Percentiles rank a stretch among this genome's conserved stretches.
phyloP scores from a whole-genome alignment of 1,139 yeast species.

The Spathaspora sp. region DNA sequence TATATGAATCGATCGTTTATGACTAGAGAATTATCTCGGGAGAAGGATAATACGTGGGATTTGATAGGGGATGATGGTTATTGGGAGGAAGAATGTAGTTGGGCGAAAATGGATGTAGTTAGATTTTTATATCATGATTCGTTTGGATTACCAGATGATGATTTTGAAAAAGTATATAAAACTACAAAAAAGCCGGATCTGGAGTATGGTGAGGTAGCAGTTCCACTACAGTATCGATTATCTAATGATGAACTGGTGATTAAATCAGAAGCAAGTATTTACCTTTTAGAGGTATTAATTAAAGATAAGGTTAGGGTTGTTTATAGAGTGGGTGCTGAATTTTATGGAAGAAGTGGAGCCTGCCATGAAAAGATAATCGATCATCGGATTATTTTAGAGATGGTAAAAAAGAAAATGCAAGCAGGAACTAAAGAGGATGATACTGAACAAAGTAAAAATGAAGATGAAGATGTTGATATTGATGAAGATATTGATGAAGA shows the following conservation, averaged over 20 bases:
- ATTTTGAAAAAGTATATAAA: constrained; percentile 28
- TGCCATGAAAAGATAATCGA: constrained; percentile 51
- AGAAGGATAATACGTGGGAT: constrained; percentile 35
- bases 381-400: constrained; percentile 27
- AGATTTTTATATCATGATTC: constrained; percentile 81
- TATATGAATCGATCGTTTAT: constrained; percentile 79
- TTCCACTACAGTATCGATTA: constrained; percentile 27
- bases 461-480: too few species aligned
- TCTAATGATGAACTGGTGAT: constrained; percentile 45
- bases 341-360: constrained; percentile 60
- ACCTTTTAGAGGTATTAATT: constrained; percentile 61
- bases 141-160: constrained; percentile 69
- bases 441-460: too few species aligned
- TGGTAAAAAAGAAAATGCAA: too few species aligned
- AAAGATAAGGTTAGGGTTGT: constrained; percentile 67
- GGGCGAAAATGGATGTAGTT: constrained; percentile 80
- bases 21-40: constrained; percentile 64
- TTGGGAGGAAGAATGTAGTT: constrained; percentile 56
- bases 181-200: constrained; percentile 26
- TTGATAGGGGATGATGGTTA: constrained; percentile 61
- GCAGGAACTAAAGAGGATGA: too few species aligned
- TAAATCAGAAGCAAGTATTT: constrained; percentile 64
- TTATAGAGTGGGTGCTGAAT: constrained; percentile 56
- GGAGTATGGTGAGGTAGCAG: constrained; percentile 19
- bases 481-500: too few species aligned